These are phyloP conservation scores for Hypoxylon sp. DNA, from an alignment of 2,329 filamentous ascomycete species.

Conservation along the genomic window DNA sequence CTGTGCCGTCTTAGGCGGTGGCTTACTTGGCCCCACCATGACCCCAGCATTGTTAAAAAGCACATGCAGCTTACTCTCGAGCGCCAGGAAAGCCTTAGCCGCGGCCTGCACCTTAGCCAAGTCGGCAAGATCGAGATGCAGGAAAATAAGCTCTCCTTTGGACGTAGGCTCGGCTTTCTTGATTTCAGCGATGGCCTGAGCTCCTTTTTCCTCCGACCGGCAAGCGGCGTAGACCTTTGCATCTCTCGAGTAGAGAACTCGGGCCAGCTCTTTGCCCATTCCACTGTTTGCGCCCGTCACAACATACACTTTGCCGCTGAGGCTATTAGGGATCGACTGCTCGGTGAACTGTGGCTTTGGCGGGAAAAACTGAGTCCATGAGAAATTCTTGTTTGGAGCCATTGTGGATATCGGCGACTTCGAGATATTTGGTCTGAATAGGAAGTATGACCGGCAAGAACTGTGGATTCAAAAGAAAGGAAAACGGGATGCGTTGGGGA, in stretches of 20 bases:
- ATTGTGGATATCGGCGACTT: no score
- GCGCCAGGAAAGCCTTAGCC: constrained; percentile 54
- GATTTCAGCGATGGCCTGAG: constrained; percentile 58
- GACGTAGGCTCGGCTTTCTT: constrained; percentile 49
- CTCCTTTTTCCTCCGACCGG: constrained; percentile 58
- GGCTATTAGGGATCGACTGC: no score
- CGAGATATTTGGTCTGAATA: no score
- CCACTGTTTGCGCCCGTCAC: constrained; percentile 52
- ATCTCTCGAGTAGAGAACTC: constrained; percentile 59
- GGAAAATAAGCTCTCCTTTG: constrained; percentile 56
- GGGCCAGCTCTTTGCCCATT: constrained; percentile 58
- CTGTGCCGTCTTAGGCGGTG: constrained; percentile 49
- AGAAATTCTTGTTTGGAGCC: no score
- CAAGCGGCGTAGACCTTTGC: constrained; percentile 63
- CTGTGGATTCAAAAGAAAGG: no score
- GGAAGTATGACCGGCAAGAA: no score
- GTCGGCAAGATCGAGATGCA: constrained; percentile 59
- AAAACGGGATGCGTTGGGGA: background rate
- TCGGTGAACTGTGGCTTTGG: no score
- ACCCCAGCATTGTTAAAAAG: constrained; percentile 58
- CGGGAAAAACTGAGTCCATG: no score
- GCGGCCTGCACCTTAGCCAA: constrained; percentile 58
- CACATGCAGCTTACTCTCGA: constrained; percentile 58
- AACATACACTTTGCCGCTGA: constrained; percentile 31
- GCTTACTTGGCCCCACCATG: constrained; percentile 49